A percentile compares a stretch with the other conserved stretches of the same genome.
These are phyloP conservation scores for Entomortierella lignicola DNA, from an alignment of 192 early-diverging fungal species.

Conservation along the genomic window DNA sequence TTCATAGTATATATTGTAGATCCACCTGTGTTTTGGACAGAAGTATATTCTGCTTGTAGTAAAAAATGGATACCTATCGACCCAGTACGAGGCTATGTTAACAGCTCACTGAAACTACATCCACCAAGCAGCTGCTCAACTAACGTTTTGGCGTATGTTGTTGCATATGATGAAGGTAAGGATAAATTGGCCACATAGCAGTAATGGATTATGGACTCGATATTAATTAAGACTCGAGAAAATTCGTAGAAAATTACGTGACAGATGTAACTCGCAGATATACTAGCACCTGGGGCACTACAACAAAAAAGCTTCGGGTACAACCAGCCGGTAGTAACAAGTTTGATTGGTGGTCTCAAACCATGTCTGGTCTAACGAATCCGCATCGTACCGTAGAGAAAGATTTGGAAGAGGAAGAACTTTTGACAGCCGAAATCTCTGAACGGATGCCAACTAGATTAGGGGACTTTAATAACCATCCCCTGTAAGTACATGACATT, in stretches of 20 bases:
- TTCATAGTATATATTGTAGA: too few relatives aligned
- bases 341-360: slow-evolving; percentile 56
- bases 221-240: not conserved
- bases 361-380: slow-evolving; percentile 38
- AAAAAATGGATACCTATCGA: slow-evolving; percentile 75
- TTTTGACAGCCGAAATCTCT: slow-evolving; percentile 54
- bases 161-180: slow-evolving; percentile 66
- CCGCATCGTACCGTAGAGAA: slow-evolving; percentile 15
- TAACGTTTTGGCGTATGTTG: slow-evolving; percentile 70
- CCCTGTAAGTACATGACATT: slow-evolving; percentile 79
- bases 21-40: slow-evolving; percentile 74
- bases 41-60: slow-evolving; percentile 63
- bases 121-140: slow-evolving; percentile 55
- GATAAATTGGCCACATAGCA: not conserved
- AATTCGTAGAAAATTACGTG: slow-evolving; percentile 48
- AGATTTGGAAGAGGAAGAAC: slow-evolving; percentile 62
- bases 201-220: not conserved
- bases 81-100: slow-evolving; percentile 63
- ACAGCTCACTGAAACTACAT: slow-evolving; percentile 67
- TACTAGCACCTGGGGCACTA: slow-evolving; percentile 60
- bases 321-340: slow-evolving; percentile 47
- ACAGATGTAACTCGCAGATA: slow-evolving; percentile 82
- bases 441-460: slow-evolving; percentile 85
- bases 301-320: slow-evolving; percentile 64
- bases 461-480: slow-evolving; percentile 83